Percentiles rank a stretch among this genome's conserved stretches.
phyloP scores from a whole-genome alignment of 176 grass and related monocot genomes.

The Zoysia japonica region DNA sequence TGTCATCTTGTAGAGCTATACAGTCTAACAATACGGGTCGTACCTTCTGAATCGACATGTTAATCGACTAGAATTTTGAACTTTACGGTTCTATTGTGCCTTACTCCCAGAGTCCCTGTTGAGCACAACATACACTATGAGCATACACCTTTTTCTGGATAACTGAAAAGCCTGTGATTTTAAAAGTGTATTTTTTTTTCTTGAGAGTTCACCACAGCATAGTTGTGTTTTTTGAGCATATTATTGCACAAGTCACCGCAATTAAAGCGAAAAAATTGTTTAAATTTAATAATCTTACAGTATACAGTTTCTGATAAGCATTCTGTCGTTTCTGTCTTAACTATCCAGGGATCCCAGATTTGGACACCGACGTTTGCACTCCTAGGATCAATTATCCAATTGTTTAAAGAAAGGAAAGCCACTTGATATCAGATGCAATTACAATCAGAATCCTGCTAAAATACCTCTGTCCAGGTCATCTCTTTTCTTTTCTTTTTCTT shows the following conservation, averaged over 20 bases:
- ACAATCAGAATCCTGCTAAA: conserved; percentile 3
- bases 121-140: background rate
- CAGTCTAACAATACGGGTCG: background rate
- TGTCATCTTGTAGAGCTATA: background rate
- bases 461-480: background rate
- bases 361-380: conserved; percentile 30
- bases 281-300: too few species aligned
- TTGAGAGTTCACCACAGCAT: background rate
- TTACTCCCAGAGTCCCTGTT: background rate
- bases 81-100: background rate
- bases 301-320: background rate
- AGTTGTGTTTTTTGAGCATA: conserved; percentile 12
- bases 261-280: background rate
- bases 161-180: background rate
- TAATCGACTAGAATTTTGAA: background rate
- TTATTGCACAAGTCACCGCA: conserved; percentile 4
- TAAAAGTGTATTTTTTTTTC: background rate
- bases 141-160: background rate
- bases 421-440: background rate
- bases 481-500: background rate
- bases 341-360: conserved; percentile 50
- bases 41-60: background rate
- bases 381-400: conserved; percentile 37
- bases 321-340: conserved; percentile 23
- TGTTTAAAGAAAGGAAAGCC: background rate